Conservation (phyloP, 2,329 filamentous ascomycete species). For the Colletotrichum abscissum region DNA sequence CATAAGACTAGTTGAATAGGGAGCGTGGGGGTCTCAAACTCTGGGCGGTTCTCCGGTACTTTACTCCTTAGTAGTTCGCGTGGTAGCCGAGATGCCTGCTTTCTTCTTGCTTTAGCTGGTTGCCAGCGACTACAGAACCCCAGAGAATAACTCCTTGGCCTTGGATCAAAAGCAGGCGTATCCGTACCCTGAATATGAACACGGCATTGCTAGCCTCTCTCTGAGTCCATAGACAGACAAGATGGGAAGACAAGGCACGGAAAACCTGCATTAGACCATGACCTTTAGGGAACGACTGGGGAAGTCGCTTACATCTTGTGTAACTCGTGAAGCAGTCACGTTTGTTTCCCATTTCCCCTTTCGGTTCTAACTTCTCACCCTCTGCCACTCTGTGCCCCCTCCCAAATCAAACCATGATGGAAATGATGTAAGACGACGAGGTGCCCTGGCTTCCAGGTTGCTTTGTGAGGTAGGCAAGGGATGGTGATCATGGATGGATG, state of each 20-base stretch:
- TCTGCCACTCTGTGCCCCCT: no score
- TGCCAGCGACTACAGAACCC: neutral
- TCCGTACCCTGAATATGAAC: no score
- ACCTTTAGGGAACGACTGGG: neutral
- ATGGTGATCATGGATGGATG: neutral
- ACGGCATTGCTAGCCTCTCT: no score
- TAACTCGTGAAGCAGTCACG: neutral
- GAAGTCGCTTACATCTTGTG: neutral
- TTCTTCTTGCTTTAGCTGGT: neutral
- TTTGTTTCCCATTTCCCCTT: neutral
- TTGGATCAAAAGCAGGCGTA: no score
- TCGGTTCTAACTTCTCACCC: neutral
- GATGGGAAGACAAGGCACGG: neutral
- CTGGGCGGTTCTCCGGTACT: neutral
- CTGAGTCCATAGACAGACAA: neutral
- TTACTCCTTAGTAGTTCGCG: neutral
- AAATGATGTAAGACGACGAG: neutral
- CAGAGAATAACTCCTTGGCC: neutral
- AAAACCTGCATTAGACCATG: neutral
- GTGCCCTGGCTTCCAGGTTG: no score
- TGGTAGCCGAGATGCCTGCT: neutral
- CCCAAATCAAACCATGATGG: neutral
- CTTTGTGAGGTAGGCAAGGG: neutral
- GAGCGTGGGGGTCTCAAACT: constrained; percentile 27
- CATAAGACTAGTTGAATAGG: constrained; percentile 20